phyloP scores from a whole-genome alignment of 495 filamentous ascomycete species.

The Hyaloscypha hepaticicola region DNA sequence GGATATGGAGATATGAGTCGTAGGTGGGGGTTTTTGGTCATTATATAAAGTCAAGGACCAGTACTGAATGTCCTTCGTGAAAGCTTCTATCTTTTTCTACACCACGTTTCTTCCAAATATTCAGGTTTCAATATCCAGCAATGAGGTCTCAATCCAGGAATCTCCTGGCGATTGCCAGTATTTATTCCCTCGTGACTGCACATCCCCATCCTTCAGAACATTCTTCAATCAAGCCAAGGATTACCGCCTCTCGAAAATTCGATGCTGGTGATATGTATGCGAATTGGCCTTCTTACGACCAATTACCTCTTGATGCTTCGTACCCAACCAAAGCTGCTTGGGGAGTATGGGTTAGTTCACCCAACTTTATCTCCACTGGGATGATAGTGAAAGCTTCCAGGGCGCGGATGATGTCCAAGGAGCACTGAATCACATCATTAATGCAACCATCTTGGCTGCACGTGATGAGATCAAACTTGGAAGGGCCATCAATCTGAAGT shows the following conservation, averaged over 20 bases:
- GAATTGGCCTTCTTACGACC: constrained; percentile 25
- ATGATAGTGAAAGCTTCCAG: not conserved
- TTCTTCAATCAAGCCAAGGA: not conserved
- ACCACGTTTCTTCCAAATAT: no score
- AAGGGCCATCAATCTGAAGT: constrained; percentile 1
- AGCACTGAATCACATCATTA: constrained; percentile 2
- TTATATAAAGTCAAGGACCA: no score
- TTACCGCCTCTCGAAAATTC: constrained; percentile 4
- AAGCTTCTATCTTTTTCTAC: no score
- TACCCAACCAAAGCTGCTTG: constrained; percentile 22
- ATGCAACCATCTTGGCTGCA: constrained; percentile 1
- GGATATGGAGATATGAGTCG: not conserved
- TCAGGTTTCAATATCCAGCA: not conserved
- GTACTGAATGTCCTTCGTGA: no score
- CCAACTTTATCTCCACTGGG: not conserved
- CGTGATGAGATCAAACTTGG: constrained; percentile 3
- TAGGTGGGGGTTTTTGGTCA: no score
- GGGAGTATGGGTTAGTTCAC: not conserved
- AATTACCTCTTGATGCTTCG: constrained; percentile 24
- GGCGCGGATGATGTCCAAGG: not conserved
- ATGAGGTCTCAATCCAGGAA: not conserved
- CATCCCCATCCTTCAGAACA: constrained; percentile 1
- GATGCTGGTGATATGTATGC: constrained; percentile 16
- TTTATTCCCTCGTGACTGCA: not conserved
- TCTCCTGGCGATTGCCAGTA: not conserved